These are phyloP conservation scores for Cyberlindnera galapagoensis DNA, from an alignment of 805 yeast genomes.

Conservation along the genomic window DNA sequence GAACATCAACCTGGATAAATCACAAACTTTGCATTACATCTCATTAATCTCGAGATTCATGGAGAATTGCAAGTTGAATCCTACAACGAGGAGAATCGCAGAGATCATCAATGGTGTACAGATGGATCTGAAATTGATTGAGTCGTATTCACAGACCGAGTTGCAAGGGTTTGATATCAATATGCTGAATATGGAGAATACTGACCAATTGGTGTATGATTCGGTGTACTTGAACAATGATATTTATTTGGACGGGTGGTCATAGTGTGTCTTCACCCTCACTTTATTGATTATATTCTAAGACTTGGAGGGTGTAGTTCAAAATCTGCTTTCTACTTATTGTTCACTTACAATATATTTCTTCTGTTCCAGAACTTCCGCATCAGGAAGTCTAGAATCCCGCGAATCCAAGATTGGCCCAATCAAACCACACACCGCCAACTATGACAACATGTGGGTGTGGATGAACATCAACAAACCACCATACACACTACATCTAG, in stretches of 20 bases:
- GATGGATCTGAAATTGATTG: constrained; percentile 35
- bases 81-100: constrained; percentile 36
- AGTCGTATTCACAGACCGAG: constrained; percentile 20
- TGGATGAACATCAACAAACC: no score
- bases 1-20: constrained; percentile 13
- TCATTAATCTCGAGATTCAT: constrained; percentile 19
- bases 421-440: no score
- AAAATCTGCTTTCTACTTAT: no score
- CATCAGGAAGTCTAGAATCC: no score
- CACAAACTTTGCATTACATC: constrained; percentile 16
- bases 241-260: constrained; percentile 18
- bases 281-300: no score
- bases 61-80: constrained; percentile 27
- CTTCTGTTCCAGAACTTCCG: no score
- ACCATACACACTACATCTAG: no score
- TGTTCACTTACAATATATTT: no score
- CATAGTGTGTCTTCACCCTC: not conserved
- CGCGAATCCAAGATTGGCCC: no score
- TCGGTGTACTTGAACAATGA: constrained; percentile 22
- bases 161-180: no score
- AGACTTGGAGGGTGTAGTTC: no score
- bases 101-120: constrained; percentile 36
- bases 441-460: no score
- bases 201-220: constrained; percentile 19
- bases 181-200: constrained; percentile 14